Base-by-base conservation (phyloP, 176 grass and related monocot genomes). In the Ampelocalamus luodianensis region DNA sequence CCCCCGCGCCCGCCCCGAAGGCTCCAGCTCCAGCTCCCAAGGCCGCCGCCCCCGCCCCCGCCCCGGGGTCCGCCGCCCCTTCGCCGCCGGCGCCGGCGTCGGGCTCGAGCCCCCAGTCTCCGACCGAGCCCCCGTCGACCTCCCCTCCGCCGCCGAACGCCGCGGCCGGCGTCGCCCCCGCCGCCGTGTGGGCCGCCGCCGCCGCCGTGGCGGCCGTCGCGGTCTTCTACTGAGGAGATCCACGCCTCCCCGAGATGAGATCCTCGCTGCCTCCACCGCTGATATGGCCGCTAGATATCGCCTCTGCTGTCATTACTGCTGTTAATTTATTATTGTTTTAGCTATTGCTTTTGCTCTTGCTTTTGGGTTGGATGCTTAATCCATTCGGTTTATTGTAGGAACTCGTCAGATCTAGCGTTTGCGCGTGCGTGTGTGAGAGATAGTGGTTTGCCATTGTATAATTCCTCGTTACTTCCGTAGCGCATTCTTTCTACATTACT, bases 151-250 rank as follows among this genome's bases (percentile, higher is more conserved):
- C 81, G 12, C 81, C 81, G 4, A 74, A 3, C 87, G 10, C 68
- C 38, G 68, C 59, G 14, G 46, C 37, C 20, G 53, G 58, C 60
- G 5, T 84, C 38, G 6, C 39, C 46, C 36, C 68, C 68, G 58
- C 67, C 18, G 38, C 60, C 26, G 39, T 50, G 18, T 77, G 74
- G 73, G 50, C 49, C 68, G 10, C 69, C 20, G 79, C 61, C 2
- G 64, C 54, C 17, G 49, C 24, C 18, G 46, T 44, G 24, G 87
- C 22, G 0, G 60, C 27, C 22, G 68, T 51, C 1, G 50, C 27
- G 11, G 24, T 53, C 39, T 75, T 80, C 61, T 85, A 79, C 53
- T 89, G 76, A 89, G 81, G 70, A 87, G 85, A 38, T 74, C 27
- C 3, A 9, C 69, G 1, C 37, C 62, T 11, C 22, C n/a, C 18